Base-by-base conservation (phyloP, 768 basidiomycete genomes). In the Naganishia kalamii region DNA sequence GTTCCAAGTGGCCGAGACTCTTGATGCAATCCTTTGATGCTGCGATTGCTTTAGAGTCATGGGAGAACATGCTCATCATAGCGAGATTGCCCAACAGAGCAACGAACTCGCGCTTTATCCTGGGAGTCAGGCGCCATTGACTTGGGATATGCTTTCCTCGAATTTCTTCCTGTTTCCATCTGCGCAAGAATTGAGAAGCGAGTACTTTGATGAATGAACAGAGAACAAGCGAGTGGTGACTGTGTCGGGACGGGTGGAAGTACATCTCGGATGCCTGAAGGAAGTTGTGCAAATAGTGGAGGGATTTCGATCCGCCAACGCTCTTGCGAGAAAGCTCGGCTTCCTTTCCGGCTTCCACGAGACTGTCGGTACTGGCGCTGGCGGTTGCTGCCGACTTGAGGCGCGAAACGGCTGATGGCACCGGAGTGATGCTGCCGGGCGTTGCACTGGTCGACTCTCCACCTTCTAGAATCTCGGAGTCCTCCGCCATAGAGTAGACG, bases 171-270 rank as follows among this genome's bases (percentile, higher is more conserved):
- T 88, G 85, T 72, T 74, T 78, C 72, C 75, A 77, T 84, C 90
- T 84, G 78, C 88, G 88, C 74, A 89, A 87, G 80, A 92, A 92
- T 69, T 90, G 87, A 75, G 86, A 87, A 1, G 87, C 87, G 47
- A 90, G 82, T 69, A 85, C 87, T 73, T 90, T 89, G 76, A 92
- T 84, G 80, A 96, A 93, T 15, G 72, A 65, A 33, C 68, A 72
- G 41, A 75, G 69, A 40, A 72, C 70, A 10, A 82, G 79, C 4
- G 89, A 89, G 87, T 89, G 92, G 12, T 83, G 81, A 10, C 90
- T 90, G 1, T 88, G 88, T 72, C 90, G 92, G 11, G 87, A 87
- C 0, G 91, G 91, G 74, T 92, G 91, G 79, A 92, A 94, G 80
- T 91, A 92, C 63, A 86, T 86, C 77, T 94, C 92, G 29, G 86